These are phyloP conservation scores for Xylaria sp. DNA, from an alignment of 2,329 filamentous ascomycete genomes.

Conservation along the genomic window DNA sequence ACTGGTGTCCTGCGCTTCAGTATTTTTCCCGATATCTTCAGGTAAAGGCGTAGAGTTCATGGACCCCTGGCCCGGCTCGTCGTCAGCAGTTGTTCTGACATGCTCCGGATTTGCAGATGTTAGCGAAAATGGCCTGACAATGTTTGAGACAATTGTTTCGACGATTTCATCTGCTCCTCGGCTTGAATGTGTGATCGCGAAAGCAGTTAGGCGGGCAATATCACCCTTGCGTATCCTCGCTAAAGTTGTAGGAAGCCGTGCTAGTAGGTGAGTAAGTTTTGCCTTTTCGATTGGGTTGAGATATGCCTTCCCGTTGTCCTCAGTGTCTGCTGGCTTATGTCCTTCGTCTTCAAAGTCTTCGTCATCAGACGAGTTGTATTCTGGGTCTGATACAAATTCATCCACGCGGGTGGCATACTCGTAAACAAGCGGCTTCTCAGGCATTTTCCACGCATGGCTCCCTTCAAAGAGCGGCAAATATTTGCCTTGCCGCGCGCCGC, in stretches of 20 bases:
- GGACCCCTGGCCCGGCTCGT: slow-evolving; percentile 52
- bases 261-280: slow-evolving; percentile 84
- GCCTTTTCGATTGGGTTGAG: slow-evolving; percentile 86
- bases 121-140: slow-evolving; percentile 79
- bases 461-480: slow-evolving; percentile 79
- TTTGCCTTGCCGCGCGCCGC: slow-evolving; percentile 58
- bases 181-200: slow-evolving; percentile 88
- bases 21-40: slow-evolving; percentile 55
- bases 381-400: slow-evolving; percentile 83
- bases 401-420: slow-evolving; percentile 82
- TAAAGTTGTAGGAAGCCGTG: slow-evolving; percentile 80
- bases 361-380: slow-evolving; percentile 88
- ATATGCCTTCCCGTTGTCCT: slow-evolving; percentile 68
- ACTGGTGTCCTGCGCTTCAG: slow-evolving; percentile 70
- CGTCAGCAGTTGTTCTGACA: slow-evolving; percentile 53
- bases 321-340: slow-evolving; percentile 54
- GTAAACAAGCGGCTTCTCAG: slow-evolving; percentile 78
- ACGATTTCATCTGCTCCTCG: slow-evolving; percentile 90
- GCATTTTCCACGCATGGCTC: slow-evolving; percentile 80
- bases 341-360: slow-evolving; percentile 75
- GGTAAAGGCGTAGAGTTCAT: slow-evolving; percentile 52
- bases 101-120: slow-evolving; percentile 74
- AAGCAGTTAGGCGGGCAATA: slow-evolving; percentile 84
- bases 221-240: slow-evolving; percentile 83
- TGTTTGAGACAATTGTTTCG: slow-evolving; percentile 85